A percentile compares a stretch with the other conserved stretches of the same genome.
Evolutionary conservation across 441 rosid species (phyloP).

Genomic region (Euphorbia celastroides): DNA sequence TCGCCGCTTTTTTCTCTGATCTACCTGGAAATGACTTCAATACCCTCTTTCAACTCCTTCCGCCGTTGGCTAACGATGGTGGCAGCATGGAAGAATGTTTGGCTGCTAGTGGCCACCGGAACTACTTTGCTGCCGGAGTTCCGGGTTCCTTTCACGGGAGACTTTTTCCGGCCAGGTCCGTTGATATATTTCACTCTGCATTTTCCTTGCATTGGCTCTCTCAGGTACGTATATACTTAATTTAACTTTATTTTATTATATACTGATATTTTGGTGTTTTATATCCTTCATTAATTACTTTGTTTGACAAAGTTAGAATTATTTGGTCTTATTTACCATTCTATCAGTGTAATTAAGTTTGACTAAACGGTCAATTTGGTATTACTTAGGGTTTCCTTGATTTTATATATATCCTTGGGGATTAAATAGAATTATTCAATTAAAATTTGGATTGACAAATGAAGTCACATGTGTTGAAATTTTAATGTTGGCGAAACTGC

Average conservation of each 20-base stretch:
- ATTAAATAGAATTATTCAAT: conserved; percentile 1
- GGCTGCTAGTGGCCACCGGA: conserved; percentile 61
- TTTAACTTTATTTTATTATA: not conserved
- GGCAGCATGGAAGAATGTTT: conserved; percentile 82
- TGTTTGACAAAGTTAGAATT: too few relatives aligned
- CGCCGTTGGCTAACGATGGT: conserved; percentile 50
- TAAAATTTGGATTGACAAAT: not conserved
- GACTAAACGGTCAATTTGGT: too few relatives aligned
- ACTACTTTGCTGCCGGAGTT: conserved; percentile 79
- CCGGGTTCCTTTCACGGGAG: conserved; percentile 86
- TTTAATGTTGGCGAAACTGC: not conserved
- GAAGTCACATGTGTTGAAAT: not conserved
- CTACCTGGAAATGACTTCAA: conserved; percentile 94
- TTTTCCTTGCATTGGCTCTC: conserved; percentile 97
- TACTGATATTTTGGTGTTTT: not conserved
- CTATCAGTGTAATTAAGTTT: too few relatives aligned
- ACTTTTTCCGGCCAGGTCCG: conserved; percentile 71
- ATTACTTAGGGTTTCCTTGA: too few relatives aligned
- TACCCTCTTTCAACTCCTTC: conserved; percentile 84
- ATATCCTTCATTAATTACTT: too few relatives aligned
- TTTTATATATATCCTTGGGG: too few relatives aligned
- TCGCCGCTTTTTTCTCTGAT: conserved; percentile 77
- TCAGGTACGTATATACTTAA: conserved; percentile 62
- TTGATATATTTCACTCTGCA: conserved; percentile 79
- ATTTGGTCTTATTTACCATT: too few relatives aligned